Conservation (phyloP, 371 early-diverging fungal species). For the Syncephalastrum monosporum region DNA sequence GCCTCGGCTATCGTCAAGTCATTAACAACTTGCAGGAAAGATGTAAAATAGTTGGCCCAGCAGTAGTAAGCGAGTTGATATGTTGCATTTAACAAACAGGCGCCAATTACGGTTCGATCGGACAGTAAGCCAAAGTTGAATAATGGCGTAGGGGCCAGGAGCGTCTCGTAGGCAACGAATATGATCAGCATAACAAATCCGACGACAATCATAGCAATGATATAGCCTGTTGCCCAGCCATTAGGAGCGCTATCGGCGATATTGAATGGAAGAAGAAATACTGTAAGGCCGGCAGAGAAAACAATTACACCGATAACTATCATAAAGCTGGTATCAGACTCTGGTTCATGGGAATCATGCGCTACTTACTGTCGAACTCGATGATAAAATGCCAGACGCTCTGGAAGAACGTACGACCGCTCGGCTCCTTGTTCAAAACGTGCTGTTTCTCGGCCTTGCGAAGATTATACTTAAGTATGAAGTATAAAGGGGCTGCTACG, state of each 20-base stretch:
- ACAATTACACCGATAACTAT: constrained; percentile 15
- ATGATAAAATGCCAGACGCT: constrained; percentile 9
- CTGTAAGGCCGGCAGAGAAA: constrained; percentile 17
- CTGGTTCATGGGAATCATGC: neutral
- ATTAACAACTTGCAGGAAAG: constrained; percentile 18
- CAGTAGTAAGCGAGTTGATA: constrained; percentile 19
- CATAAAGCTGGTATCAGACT: neutral
- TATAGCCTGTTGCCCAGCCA: constrained; percentile 18
- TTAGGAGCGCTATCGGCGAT: constrained; percentile 18
- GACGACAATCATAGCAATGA: constrained; percentile 20
- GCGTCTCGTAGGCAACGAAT: constrained; percentile 10
- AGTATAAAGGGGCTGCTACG: constrained; percentile 18
- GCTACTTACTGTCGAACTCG: constrained; percentile 17
- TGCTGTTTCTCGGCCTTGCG: constrained; percentile 16
- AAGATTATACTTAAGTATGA: constrained; percentile 15
- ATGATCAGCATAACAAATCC: constrained; percentile 14
- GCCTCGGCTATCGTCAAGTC: constrained; percentile 12
- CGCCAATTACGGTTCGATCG: constrained; percentile 18
- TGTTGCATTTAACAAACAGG: constrained; percentile 17
- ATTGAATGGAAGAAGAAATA: constrained; percentile 18
- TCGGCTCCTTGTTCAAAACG: constrained; percentile 5
- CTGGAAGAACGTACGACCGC: constrained; percentile 3
- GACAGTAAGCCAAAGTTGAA: constrained; percentile 9
- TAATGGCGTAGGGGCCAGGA: constrained; percentile 10
- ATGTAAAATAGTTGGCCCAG: constrained; percentile 15